These are phyloP conservation scores for Dillenia suffruticosa DNA, from an alignment of 164 flowering plant genomes.

Conservation along the genomic window DNA sequence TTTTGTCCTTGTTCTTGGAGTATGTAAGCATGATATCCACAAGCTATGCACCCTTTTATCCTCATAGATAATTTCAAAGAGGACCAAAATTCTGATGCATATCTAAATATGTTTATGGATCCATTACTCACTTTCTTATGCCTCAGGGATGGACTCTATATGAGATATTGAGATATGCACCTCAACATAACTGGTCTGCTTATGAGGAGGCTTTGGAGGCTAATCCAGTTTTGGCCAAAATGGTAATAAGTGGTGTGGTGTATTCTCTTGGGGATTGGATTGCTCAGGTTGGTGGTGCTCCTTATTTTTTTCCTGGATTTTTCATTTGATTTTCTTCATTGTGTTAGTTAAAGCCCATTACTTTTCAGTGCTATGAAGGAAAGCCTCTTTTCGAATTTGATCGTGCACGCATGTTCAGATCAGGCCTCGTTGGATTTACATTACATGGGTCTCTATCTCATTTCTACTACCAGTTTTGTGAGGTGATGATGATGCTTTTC, in stretches of 20 bases:
- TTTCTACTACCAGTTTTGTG: slow-evolving; percentile 73
- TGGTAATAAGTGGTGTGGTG: slow-evolving; percentile 73
- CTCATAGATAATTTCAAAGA: no score
- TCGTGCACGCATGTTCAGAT: slow-evolving; percentile 58
- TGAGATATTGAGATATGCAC: slow-evolving; percentile 67
- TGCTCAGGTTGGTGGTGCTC: slow-evolving; percentile 47
- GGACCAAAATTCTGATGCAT: no score
- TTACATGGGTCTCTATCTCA: slow-evolving; percentile 83
- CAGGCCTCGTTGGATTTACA: slow-evolving; percentile 76
- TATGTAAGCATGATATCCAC: no score
- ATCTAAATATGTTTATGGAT: no score
- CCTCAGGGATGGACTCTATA: slow-evolving; percentile 68
- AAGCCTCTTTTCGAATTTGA: slow-evolving; percentile 76
- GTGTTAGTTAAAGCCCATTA: neutral
- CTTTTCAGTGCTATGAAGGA: slow-evolving; percentile 65
- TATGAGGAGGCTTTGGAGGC: slow-evolving; percentile 67
- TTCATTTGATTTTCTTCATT: neutral
- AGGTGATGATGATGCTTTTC: slow-evolving; percentile 35
- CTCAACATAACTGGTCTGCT: slow-evolving; percentile 76
- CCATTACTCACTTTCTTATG: no score
- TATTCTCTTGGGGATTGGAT: slow-evolving; percentile 80
- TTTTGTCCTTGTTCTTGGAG: no score
- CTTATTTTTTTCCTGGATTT: neutral
- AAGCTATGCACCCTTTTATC: no score
- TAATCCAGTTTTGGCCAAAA: slow-evolving; percentile 72